Evolutionary conservation across 495 filamentous ascomycete species (phyloP), one percentile per base, ranked within the genome.

Genomic region (Achaetomiella virescens): DNA sequence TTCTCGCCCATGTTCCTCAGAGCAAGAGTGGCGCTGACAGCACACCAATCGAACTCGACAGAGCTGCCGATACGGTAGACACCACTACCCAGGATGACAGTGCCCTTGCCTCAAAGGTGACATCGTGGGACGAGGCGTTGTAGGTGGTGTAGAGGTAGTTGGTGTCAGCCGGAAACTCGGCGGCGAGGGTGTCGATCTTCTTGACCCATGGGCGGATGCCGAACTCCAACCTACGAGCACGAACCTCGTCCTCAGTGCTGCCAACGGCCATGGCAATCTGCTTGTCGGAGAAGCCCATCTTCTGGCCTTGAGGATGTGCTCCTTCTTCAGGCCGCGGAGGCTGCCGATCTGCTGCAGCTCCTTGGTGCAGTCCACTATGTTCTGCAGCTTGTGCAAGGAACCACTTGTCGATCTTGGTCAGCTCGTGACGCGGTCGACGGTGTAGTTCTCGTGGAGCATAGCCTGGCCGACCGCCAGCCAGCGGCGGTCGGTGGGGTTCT

Each of bases 141-240:
- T 98, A 98, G 43, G 92, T 98, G 11, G 92, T 98, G 75, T 97
- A 97, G 25, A 96, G 83, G 70, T 96, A 97, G 77, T 96, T 96
- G 59, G 91, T 96, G 57, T 92, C 83, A 51, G 92, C 91, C n/a
- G 93, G 92, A 75, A 97, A 98, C 71, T 98, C 92, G 29, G 92
- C 92, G 62, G 92, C 92, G 53, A 98, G 83, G 42, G 92, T 97
- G 68, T 98, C 91, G 60, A 96, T 96, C 78, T 90, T 96, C 85
- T 97, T 97, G 18, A 97, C 92, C 77, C 88, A 97, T 5, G 92
- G 81, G 31, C 75, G 77, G 72, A 97, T 87, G 47, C 88, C 90
- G 67, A 96, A 95, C 65, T 85, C 81, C 77, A 88, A 84, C 64
- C 92, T 78, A 61, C 86, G 80, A 46, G 89, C 89, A 47, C 92